These are phyloP conservation scores for Pythium dissimile DNA, from an alignment of 352 stramenopile genomes.

Conservation along the genomic window DNA sequence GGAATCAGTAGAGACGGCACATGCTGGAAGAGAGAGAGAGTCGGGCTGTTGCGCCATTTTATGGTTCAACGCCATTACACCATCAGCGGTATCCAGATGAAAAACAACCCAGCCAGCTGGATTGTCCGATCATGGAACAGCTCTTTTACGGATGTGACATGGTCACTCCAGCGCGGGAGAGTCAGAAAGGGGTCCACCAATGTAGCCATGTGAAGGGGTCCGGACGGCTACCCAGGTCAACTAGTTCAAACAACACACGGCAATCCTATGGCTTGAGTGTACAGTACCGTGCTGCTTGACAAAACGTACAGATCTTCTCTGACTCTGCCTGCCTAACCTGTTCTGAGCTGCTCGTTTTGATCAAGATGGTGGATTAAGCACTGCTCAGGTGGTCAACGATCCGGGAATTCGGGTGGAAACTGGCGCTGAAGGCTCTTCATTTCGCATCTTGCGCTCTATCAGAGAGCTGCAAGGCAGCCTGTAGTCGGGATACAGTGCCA, in stretches of 20 bases:
- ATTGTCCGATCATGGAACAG: neutral
- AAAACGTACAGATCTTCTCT: too few relatives aligned
- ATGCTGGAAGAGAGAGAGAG: constrained; percentile 1
- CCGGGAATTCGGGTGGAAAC: too few relatives aligned
- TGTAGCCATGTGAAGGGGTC: constrained; percentile 16
- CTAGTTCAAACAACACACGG: neutral
- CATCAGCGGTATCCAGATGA: neutral
- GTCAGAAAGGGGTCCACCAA: constrained; percentile 1
- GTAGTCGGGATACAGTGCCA: too few relatives aligned
- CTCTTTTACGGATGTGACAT: neutral
- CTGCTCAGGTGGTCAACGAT: too few relatives aligned
- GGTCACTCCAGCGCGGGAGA: constrained; percentile 3
- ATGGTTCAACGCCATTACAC: neutral
- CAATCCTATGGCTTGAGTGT: too few relatives aligned
- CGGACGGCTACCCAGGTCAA: neutral
- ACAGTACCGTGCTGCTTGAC: neutral
- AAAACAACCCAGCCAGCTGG: constrained; percentile 3
- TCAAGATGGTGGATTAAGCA: too few relatives aligned
- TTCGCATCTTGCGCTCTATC: too few relatives aligned
- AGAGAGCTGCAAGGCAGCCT: too few relatives aligned
- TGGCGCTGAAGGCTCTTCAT: too few relatives aligned
- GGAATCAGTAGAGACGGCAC: neutral
- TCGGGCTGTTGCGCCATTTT: too few relatives aligned
- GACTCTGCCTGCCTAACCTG: too few relatives aligned
- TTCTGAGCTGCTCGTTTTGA: too few relatives aligned